Conservation (phyloP, 176 grass and related monocot genomes). For the Cenchrus purpureus region DNA sequence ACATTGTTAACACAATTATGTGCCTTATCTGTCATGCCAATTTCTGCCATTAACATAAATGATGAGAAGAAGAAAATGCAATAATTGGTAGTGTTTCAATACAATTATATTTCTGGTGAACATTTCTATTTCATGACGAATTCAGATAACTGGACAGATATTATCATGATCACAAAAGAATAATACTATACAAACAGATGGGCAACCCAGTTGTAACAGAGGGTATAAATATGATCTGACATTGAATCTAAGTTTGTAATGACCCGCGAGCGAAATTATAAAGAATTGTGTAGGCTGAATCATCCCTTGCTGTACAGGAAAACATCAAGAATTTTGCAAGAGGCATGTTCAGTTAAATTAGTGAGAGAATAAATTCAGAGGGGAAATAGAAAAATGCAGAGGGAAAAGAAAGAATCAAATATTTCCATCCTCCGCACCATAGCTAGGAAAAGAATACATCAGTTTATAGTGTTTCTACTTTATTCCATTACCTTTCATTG, state of each 20-base stretch:
- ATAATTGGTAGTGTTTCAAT: slow-evolving; percentile 1
- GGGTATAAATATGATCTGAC: not conserved
- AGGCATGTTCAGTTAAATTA: not conserved
- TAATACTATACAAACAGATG: not conserved
- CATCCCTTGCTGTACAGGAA: not conserved
- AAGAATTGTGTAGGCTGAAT: not conserved
- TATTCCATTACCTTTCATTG: not conserved
- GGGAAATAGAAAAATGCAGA: not conserved
- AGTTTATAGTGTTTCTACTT: not conserved
- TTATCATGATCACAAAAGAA: not conserved
- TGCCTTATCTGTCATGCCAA: too few species aligned
- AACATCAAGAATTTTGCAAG: not conserved
- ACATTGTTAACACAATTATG: too few species aligned
- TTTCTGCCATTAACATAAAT: not conserved
- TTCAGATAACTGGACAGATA: slow-evolving; percentile 2
- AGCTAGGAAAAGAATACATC: slow-evolving; percentile 11
- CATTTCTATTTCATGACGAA: not conserved
- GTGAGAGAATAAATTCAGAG: not conserved
- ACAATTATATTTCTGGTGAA: not conserved
- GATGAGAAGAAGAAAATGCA: not conserved
- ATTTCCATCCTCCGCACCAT: not conserved
- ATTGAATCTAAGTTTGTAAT: not conserved
- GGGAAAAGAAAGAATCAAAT: not conserved
- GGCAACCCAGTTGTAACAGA: not conserved
- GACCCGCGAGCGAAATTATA: not conserved